Percentiles rank a stretch among this genome's conserved stretches.
phyloP scores from a whole-genome alignment of 768 basidiomycete species.

The Crucibulum laeve region DNA sequence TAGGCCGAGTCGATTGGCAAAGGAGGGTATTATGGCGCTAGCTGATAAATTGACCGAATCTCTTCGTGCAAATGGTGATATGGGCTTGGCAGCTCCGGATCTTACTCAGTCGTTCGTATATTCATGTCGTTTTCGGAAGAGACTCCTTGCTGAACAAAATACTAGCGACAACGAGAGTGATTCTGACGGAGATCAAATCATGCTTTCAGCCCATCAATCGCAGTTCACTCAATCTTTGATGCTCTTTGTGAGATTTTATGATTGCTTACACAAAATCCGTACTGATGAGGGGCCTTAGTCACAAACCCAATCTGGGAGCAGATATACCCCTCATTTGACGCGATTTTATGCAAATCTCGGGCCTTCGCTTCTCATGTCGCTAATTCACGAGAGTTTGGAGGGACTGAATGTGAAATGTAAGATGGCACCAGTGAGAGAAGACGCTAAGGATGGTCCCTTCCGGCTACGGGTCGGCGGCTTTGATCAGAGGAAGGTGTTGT shows the following conservation, averaged over 20 bases:
- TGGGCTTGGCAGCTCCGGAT: conserved; percentile 64
- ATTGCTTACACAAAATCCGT: background rate
- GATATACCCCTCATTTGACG: conserved; percentile 73
- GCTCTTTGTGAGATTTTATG: conserved; percentile 64
- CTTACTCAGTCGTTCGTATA: conserved; percentile 28
- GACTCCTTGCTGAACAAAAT: background rate
- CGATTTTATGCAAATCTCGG: conserved; percentile 70
- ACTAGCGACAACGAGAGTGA: conserved; percentile 26
- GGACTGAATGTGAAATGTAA: conserved; percentile 47
- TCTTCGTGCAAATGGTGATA: conserved; percentile 67
- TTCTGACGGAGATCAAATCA: conserved; percentile 55
- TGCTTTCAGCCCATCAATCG: conserved; percentile 54
- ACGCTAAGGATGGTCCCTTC: conserved; percentile 14
- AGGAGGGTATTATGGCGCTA: conserved; percentile 44
- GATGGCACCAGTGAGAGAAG: conserved; percentile 20
- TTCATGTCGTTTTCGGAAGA: background rate
- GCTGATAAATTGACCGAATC: conserved; percentile 70
- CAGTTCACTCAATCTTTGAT: conserved; percentile 80
- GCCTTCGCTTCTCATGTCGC: conserved; percentile 45
- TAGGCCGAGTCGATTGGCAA: conserved; percentile 70
- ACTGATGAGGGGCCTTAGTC: conserved; percentile 40
- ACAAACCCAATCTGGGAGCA: conserved; percentile 72
- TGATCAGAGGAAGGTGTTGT: conserved; percentile 58
- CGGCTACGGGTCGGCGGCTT: conserved; percentile 62
- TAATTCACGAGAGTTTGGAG: conserved; percentile 53